Conservation (phyloP, 352 stramenopile species). For the Globisporangium cylindrosporum region DNA sequence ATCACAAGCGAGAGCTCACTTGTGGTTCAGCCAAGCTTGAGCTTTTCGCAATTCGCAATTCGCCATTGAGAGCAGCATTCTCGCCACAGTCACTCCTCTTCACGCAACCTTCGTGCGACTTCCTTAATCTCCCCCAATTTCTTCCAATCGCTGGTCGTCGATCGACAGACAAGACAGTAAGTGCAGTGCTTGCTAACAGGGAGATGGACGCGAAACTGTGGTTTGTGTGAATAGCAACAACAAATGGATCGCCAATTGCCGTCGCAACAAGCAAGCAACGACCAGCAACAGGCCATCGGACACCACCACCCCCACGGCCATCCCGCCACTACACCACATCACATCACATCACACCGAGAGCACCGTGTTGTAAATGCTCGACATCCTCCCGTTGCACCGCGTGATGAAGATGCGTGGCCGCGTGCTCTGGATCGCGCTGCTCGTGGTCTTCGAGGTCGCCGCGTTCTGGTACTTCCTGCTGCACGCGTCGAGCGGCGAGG, state of each 20-base stretch:
- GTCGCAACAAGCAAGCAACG: background rate
- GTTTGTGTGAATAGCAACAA: background rate
- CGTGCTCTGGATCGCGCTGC: slow-evolving; percentile 24
- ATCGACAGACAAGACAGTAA: background rate
- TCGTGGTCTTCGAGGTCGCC: slow-evolving; percentile 33
- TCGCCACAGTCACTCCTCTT: background rate
- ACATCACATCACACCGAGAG: background rate
- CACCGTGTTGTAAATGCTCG: background rate
- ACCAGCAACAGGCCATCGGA: background rate
- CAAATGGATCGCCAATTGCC: background rate
- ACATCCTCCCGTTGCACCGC: slow-evolving; percentile 3
- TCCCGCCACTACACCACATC: background rate
- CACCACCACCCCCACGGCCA: no score
- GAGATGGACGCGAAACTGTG: slow-evolving; percentile 1
- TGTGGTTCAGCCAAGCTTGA: no score
- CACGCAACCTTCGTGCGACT: slow-evolving; percentile 7
- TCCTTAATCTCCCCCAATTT: background rate
- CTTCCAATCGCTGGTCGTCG: background rate
- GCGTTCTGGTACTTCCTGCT: slow-evolving; percentile 39
- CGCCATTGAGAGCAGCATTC: no score
- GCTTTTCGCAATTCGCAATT: no score
- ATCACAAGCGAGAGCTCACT: no score
- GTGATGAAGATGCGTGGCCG: slow-evolving; percentile 5
- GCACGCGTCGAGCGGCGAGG: slow-evolving; percentile 22
- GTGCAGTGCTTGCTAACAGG: background rate